phyloP scores from a whole-genome alignment of 257 asterid genomes.

The Linderniella brevidens region DNA sequence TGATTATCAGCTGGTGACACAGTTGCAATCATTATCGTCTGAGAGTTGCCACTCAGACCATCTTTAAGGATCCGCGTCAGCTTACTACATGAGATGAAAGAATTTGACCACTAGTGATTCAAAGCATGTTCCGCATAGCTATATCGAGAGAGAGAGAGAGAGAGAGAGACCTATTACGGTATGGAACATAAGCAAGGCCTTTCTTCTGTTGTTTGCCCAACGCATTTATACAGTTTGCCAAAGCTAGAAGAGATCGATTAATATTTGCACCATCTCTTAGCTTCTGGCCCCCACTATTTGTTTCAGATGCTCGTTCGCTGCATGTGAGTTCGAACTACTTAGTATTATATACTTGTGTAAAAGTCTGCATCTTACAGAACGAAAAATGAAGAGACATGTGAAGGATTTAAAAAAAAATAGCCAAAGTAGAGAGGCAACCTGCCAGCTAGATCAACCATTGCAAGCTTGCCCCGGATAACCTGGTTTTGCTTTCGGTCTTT shows the following conservation, averaged over 20 bases:
- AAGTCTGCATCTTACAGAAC: slow-evolving; percentile 9
- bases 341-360: slow-evolving; percentile 10
- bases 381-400: slow-evolving; percentile 1
- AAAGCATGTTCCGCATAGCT: slow-evolving; percentile 7
- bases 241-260: slow-evolving; percentile 85
- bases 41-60: slow-evolving; percentile 95
- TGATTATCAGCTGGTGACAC: slow-evolving; percentile 79
- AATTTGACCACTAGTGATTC: slow-evolving; percentile 12
- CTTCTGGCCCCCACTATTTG: slow-evolving; percentile 83
- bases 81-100: slow-evolving; percentile 46
- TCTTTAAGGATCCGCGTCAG: slow-evolving; percentile 95
- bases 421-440: slow-evolving; percentile 32
- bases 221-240: slow-evolving; percentile 96
- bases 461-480: slow-evolving; percentile 77
- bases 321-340: no score
- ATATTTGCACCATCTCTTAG: slow-evolving; percentile 97
- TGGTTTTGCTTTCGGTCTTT: slow-evolving; percentile 58
- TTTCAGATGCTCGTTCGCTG: slow-evolving; percentile 96
- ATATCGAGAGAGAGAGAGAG: neutral
- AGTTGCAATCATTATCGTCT: slow-evolving; percentile 88
- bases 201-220: slow-evolving; percentile 88
- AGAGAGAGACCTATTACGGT: slow-evolving; percentile 60
- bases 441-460: slow-evolving; percentile 98
- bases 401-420: neutral
- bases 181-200: slow-evolving; percentile 96